Base-by-base conservation (phyloP, 1,284 basidiomycete genomes). In the Hemileia vastatrix region DNA sequence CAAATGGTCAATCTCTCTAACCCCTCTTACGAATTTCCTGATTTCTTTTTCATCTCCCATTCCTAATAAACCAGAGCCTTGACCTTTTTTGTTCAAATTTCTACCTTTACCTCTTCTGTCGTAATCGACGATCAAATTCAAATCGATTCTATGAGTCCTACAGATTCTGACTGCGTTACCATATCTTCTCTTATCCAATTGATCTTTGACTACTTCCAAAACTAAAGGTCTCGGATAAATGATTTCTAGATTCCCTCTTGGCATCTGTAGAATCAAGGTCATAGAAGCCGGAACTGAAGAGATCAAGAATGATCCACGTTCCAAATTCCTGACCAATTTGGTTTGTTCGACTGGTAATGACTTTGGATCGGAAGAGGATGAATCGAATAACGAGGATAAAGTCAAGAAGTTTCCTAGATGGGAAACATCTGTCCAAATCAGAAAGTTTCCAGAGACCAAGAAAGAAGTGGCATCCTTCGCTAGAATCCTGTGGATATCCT, bases 261-360 rank as follows among this genome's bases (percentile, higher is more conserved):
- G 95, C 92, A 98, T 98, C 78, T 99, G 95, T 11, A 99, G 78
- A 0, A 98, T 88, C 13, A 96, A 77, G 67, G 82, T 86, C 89
- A 95, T 97, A 6, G 84, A 79, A 66, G 85, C 89, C 1, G 90
- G 86, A 0, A 93, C 86, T 9, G 86, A 86, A 0, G 85, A 83
- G 1, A 95, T 89, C 27, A 94, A 90, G 62, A 85, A 78, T 0
- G 88, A 86, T 0, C 92, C 92, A 50, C 93, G 79, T 76, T 96
- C 92, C 0, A 95, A n/a, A n/a, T n/a, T n/a, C n/a, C n/a, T n/a
- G n/a, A n/a, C n/a, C n/a, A n/a, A n/a, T n/a, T n/a, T n/a, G n/a
- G n/a, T n/a, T n/a, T n/a, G n/a, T n/a, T n/a, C n/a, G n/a, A n/a
- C n/a, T n/a, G n/a, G n/a, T n/a, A n/a, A n/a, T n/a, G n/a, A n/a